Evolutionary conservation across 345 rosid species (phyloP), one percentile per base, ranked within the genome.

Genomic region (Clarkia xantiana): DNA sequence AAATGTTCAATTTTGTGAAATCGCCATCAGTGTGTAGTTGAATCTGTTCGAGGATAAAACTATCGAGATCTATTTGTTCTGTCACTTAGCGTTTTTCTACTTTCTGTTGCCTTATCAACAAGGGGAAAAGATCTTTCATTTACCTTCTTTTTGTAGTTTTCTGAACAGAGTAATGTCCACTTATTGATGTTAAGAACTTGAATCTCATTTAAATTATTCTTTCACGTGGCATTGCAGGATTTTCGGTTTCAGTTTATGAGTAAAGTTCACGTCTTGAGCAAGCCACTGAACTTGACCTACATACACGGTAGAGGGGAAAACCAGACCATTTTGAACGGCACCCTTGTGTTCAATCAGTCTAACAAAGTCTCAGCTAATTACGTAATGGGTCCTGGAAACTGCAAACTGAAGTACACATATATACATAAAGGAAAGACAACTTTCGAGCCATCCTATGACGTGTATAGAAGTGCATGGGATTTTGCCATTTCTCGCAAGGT

Each of bases 241-340:
- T 73, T 82, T 50, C 71, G 84, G 66, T 89, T 89, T 68, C 97
- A 82, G 83, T 89, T 89, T 52, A 89, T 89, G 95, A 89, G 79
- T 71, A 64, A 78, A 0, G 69, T 82, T 38, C 77, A 56, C 67
- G 61, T 85, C 58, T 83, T 59, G 9, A 80, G 82, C 61, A 89
- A 89, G 67, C 87, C 87, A 10, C 70, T 89, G 82, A 82, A 82
- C 57, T 44, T 89, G 62, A 82, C 90, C 23, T 89, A 85, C 59
- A 85, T 85, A 56, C 97, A 85, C 61, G 62, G 66, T 49, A 69
- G 73, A 67, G 73, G 63, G 41, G 85, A 80, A 47, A 75, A 72
- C 59, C 65, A 83, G 38, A 89, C 94, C 0, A 61, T 77, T 18
- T 29, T 85, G 10, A 94, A 89, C 34, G 95, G 94, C 42, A 47